Evolutionary conservation across 805 yeast genomes (phyloP).

Genomic region (Yarrowia sp.): DNA sequence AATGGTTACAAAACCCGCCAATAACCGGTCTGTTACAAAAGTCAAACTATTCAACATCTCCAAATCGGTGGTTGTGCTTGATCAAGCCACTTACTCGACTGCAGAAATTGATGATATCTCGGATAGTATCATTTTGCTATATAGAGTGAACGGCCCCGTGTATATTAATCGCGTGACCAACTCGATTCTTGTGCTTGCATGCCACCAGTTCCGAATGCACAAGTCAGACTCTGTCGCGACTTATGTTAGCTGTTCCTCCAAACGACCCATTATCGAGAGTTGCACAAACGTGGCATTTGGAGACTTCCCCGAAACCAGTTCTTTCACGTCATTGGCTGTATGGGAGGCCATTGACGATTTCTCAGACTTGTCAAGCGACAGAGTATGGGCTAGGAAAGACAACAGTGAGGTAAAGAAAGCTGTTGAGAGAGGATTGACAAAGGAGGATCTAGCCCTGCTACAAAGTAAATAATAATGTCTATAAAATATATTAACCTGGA

Average conservation of each 20-base stretch:
- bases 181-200: background rate
- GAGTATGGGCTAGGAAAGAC: background rate
- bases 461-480: background rate
- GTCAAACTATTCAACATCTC: background rate
- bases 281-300: constrained; percentile 9
- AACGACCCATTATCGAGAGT: constrained; percentile 11
- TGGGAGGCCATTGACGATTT: constrained; percentile 21
- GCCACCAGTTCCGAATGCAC: constrained; percentile 26
- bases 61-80: background rate
- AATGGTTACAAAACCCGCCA: background rate
- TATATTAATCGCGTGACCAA: constrained; percentile 4
- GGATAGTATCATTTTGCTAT: background rate
- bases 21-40: background rate
- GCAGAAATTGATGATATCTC: constrained; percentile 9
- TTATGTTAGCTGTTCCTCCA: constrained; percentile 3
- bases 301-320: background rate
- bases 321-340: background rate
- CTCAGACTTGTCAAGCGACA: background rate
- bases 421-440: background rate
- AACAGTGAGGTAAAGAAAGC: background rate
- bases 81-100: constrained; percentile 4
- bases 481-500: background rate
- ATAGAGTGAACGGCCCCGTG: constrained; percentile 7
- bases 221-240: background rate
- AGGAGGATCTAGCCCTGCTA: background rate